Base-by-base conservation (phyloP, 371 early-diverging fungal genomes). In the Mortierella sp. region DNA sequence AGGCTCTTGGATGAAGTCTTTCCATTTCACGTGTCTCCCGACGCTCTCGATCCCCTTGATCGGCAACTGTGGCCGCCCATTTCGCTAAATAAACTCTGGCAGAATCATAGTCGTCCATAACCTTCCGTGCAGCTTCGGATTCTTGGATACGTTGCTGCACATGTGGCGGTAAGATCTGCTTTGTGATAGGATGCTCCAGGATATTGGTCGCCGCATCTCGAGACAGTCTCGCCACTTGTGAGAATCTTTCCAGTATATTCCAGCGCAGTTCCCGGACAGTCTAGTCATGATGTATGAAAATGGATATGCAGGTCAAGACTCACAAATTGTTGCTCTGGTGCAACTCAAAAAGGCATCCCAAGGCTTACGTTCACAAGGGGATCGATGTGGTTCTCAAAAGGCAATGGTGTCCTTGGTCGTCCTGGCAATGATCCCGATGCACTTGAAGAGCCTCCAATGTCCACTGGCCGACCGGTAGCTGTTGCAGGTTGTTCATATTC, bases 191-290 rank as follows among this genome's bases (percentile, higher is more conserved):
- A 62, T 93, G 92, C 19, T 92, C 94, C 28, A 94, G 81, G 4
- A 93, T 81, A 42, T 87, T 88, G 11, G 87, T 88, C 1, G 92
- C 89, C 3, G 93, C 87, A 52, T 89, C 91, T 37, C 90, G 82
- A 27, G 94, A 90, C 44, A 93, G 86, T 27, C 89, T 85, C 0
- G 97, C 94, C 2, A 97, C 93, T 24, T 87, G 84, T 0, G 96
- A 91, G 60, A 97, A 90, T 34, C 88, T 83, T 68, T 95, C 95
- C 27, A 97, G 79, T 23, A 94, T 86, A 59, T 87, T 88, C 95
- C 95, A 95, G 27, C 84, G 79, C 48, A 90, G 82, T 62, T 90
- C 92, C 72, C 91, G 90, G 39, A 88, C 81, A 19, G 86, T 82
- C 89, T 88, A 76, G 17, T n/a, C n/a, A n/a, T n/a, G n/a, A n/a